These are phyloP conservation scores for Astragalus membranaceus DNA, from an alignment of 306 rosid species.

Conservation along the genomic window DNA sequence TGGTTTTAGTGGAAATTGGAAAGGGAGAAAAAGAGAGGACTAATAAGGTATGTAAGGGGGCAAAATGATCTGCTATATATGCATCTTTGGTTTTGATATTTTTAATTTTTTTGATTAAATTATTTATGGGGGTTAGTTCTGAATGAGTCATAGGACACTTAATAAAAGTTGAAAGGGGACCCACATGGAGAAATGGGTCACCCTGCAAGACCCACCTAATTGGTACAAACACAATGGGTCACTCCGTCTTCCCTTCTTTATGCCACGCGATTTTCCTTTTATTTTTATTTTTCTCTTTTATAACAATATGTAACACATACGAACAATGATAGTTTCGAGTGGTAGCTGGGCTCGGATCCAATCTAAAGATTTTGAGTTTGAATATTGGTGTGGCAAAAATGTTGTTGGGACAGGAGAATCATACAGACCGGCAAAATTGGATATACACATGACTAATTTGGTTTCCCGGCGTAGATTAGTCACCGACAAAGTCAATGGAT, in stretches of 20 bases:
- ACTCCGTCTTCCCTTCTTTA: constrained; percentile 19
- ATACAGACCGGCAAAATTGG: too few relatives aligned
- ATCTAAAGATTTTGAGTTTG: too few relatives aligned
- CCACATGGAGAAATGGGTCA: constrained; percentile 41
- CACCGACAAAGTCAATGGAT: too few relatives aligned
- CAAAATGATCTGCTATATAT: constrained; percentile 6
- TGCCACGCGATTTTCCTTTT: constrained; percentile 39
- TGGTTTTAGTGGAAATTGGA: background rate
- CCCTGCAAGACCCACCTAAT: constrained; percentile 15
- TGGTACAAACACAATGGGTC: constrained; percentile 19
- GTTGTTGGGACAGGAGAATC: too few relatives aligned
- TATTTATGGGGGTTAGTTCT: constrained; percentile 17
- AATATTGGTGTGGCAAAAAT: too few relatives aligned
- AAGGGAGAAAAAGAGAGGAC: background rate
- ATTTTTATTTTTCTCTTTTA: too few relatives aligned
- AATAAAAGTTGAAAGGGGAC: background rate
- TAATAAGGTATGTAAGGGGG: constrained; percentile 4
- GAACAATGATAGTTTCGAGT: too few relatives aligned
- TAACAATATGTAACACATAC: too few relatives aligned
- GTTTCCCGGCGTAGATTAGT: too few relatives aligned
- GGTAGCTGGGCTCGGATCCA: too few relatives aligned
- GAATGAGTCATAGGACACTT: constrained; percentile 33
- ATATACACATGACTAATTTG: too few relatives aligned
- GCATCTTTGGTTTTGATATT: background rate
- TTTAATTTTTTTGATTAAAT: background rate